Conservation (phyloP, 164 flowering plant genomes). For the Saururus chinensis region DNA sequence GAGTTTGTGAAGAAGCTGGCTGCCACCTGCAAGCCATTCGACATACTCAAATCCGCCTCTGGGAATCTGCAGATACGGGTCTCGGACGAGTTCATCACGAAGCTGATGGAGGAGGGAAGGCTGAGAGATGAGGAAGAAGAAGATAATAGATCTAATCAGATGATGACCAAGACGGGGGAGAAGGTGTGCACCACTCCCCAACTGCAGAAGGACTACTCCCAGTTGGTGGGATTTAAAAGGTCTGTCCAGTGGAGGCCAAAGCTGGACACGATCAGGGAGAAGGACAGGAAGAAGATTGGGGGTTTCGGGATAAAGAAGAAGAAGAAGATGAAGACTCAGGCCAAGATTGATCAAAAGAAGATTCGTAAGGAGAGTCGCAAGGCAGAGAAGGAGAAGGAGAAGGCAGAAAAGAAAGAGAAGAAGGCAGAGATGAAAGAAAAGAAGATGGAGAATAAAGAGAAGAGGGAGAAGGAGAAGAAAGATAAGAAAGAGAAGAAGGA, state of each 20-base stretch:
- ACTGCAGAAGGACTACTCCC: slow-evolving; percentile 43
- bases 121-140: slow-evolving; percentile 4
- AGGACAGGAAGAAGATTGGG: slow-evolving; percentile 5
- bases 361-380: too few species aligned
- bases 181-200: slow-evolving; percentile 40
- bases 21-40: slow-evolving; percentile 30
- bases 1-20: slow-evolving; percentile 18
- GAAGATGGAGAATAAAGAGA: too few species aligned
- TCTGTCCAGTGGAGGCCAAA: slow-evolving; percentile 43
- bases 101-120: slow-evolving; percentile 19
- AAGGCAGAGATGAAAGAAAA: background rate
- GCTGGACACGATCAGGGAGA: slow-evolving; percentile 47
- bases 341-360: too few species aligned
- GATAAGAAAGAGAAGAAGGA: too few species aligned
- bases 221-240: slow-evolving; percentile 28
- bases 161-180: too few species aligned
- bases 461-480: too few species aligned
- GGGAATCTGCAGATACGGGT: slow-evolving; percentile 44
- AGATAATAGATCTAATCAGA: background rate
- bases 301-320: slow-evolving; percentile 15
- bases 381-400: too few species aligned
- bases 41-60: slow-evolving; percentile 33
- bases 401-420: background rate
- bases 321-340: background rate
- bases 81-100: slow-evolving; percentile 48